A percentile compares a stretch with the other conserved stretches of the same genome.
These are phyloP conservation scores for Nitzschia sp. DNA, from an alignment of 108 stramenopile species.

Conservation along the genomic window DNA sequence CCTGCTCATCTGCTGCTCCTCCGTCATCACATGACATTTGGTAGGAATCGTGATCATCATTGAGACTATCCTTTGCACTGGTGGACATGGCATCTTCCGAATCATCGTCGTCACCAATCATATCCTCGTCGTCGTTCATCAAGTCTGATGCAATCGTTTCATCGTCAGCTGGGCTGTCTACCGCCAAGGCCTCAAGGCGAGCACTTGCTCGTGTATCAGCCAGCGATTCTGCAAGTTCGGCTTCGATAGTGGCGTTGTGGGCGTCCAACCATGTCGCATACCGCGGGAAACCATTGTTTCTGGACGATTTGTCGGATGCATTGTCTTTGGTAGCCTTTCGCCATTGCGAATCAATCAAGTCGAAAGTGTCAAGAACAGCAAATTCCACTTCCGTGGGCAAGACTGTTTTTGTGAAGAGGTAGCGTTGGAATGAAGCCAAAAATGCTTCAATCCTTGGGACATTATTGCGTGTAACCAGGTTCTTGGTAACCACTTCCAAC, in stretches of 20 bases:
- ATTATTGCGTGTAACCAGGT: conserved; percentile 64
- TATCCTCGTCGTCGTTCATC: conserved; percentile 47
- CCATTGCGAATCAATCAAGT: conserved; percentile 81
- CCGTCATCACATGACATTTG: conserved; percentile 28
- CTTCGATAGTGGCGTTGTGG: conserved; percentile 72
- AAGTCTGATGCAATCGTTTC: conserved; percentile 35
- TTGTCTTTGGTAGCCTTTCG: conserved; percentile 41
- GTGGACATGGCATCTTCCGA: conserved; percentile 44
- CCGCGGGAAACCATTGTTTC: conserved; percentile 52
- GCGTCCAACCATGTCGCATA: conserved; percentile 79
- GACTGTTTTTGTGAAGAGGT: conserved; percentile 88
- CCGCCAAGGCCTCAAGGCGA: conserved; percentile 67
- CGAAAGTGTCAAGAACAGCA: conserved; percentile 88
- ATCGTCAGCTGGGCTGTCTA: conserved; percentile 29
- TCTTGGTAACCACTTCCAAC: conserved; percentile 71
- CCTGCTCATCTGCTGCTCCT: conserved; percentile 46
- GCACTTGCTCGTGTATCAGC: conserved; percentile 35
- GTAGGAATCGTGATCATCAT: conserved; percentile 36
- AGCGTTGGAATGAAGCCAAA: conserved; percentile 86
- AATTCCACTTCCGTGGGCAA: conserved; percentile 92
- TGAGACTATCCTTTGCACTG: conserved; percentile 45
- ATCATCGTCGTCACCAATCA: conserved; percentile 50
- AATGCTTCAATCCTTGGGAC: conserved; percentile 61
- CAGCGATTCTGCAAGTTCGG: conserved; percentile 53
- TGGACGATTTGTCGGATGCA: conserved; percentile 30